Base-by-base conservation (phyloP, 1,284 basidiomycete species). In the Pseudomicrostroma phylloplanum region DNA sequence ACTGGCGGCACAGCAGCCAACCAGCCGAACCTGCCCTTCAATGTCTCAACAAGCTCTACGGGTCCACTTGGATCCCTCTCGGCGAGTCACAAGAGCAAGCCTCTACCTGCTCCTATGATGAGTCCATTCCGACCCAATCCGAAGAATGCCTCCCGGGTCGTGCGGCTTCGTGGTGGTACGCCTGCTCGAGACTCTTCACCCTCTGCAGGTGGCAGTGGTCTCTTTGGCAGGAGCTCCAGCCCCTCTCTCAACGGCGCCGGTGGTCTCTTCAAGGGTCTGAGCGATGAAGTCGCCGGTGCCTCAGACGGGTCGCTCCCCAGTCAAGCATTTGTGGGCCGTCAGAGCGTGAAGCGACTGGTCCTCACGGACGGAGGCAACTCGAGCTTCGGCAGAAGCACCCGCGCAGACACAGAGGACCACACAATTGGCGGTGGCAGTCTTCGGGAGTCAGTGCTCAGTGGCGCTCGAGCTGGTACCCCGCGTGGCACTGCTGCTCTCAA, bases 301-400 rank as follows among this genome's bases (percentile, higher is more conserved):
- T 56, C 55, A 40, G 64, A 54, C 69, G 62, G 62, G 60, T 67
- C 39, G 11, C 55, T 64, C 30, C 56, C 63, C 19, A 19, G 83
- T 19, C 82, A 84, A 67, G 89, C 82, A 80, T 92, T 76, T 82
- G 87, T 72, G 83, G 88, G 70, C 23, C 85, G 89, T 46, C 86
- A 88, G 62, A 96, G 90, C 77, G 91, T 96, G 66, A 98, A 97
- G 84, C 94, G 96, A 79, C 85, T 98, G 59, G 88, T 93, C 46
- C 81, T 97, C 61, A 89, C 92, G 75, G 71, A 74, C 36, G 65
- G 63, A 57, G 67, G 67, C 55, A 67, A 66, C 59, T 62, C 65
- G 19, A 59, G 63, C 11, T 64, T 63, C 39, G 64, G 70, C 25
- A 46, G 42, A 39, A 46, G 59, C 39, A 58, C 65, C 57, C 63